phyloP scores from a whole-genome alignment of 805 yeast species.

The Suhomyces sp. region DNA sequence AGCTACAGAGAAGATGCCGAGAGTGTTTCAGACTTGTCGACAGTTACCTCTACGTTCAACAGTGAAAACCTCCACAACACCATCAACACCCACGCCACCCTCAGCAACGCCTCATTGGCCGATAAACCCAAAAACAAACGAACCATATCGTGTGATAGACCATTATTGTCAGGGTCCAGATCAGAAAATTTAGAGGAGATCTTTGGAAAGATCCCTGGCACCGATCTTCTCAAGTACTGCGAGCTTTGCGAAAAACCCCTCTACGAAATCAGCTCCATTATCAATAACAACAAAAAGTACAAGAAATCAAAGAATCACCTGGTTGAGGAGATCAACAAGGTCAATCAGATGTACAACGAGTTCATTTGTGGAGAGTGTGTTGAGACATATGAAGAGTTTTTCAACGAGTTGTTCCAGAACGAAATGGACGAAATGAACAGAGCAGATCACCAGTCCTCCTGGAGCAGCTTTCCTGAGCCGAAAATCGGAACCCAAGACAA shows the following conservation, averaged over 20 bases:
- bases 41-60: conserved; percentile 6
- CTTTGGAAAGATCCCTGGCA: conserved; percentile 38
- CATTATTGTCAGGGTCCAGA: not conserved
- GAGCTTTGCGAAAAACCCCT: conserved; percentile 69
- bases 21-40: conserved; percentile 8
- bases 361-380: conserved; percentile 64
- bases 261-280: conserved; percentile 53
- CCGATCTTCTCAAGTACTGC: conserved; percentile 47
- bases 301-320: conserved; percentile 2
- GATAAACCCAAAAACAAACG: conserved; percentile 8
- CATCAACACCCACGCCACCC: not conserved
- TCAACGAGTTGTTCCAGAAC: conserved; percentile 35
- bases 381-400: conserved; percentile 51
- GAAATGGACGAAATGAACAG: conserved; percentile 7
- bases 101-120: not conserved
- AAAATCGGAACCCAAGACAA: conserved; percentile 7
- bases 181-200: conserved; percentile 33
- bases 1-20: conserved; percentile 3
- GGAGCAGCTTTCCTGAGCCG: not conserved
- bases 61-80: conserved; percentile 4
- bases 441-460: not conserved
- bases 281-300: conserved; percentile 20
- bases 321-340: conserved; percentile 12
- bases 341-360: conserved; percentile 39
- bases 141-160: conserved; percentile 8